Evolutionary conservation across 371 early-diverging fungal genomes (phyloP).

Genomic region (Apophysomyces variabilis): DNA sequence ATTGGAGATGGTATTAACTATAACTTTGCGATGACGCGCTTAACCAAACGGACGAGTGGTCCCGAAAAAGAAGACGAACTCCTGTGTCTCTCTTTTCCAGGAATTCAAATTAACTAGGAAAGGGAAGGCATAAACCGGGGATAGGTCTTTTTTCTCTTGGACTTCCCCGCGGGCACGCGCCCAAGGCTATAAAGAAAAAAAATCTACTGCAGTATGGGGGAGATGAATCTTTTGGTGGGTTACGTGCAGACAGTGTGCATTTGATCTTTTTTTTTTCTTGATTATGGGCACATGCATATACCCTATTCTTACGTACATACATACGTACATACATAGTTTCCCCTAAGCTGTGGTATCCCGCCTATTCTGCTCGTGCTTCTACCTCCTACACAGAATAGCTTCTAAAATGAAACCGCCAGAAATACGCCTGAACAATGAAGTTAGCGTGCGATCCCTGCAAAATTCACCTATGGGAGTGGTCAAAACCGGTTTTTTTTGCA

Average conservation of each 20-base stretch:
- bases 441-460: conserved; percentile 1
- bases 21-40: too few species aligned
- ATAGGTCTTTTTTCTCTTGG: not conserved
- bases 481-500: conserved; percentile 10
- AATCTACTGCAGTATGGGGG: conserved; percentile 4
- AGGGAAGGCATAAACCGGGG: not conserved
- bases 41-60: too few species aligned
- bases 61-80: too few species aligned
- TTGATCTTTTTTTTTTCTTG: not conserved
- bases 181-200: not conserved
- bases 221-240: not conserved
- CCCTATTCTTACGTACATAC: not conserved
- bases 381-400: not conserved
- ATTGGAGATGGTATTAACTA: too few species aligned
- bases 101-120: not conserved
- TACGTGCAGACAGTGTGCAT: not conserved
- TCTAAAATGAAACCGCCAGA: conserved; percentile 6
- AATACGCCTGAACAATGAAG: not conserved
- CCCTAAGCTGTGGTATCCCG: not conserved
- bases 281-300: not conserved
- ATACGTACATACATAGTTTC: conserved; percentile 1
- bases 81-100: too few species aligned
- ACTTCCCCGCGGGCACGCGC: conserved; percentile 8
- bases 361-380: conserved; percentile 5
- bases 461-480: conserved; percentile 5